Conservation (phyloP, 1,284 basidiomycete species). For the Microbotryum intermedium region DNA sequence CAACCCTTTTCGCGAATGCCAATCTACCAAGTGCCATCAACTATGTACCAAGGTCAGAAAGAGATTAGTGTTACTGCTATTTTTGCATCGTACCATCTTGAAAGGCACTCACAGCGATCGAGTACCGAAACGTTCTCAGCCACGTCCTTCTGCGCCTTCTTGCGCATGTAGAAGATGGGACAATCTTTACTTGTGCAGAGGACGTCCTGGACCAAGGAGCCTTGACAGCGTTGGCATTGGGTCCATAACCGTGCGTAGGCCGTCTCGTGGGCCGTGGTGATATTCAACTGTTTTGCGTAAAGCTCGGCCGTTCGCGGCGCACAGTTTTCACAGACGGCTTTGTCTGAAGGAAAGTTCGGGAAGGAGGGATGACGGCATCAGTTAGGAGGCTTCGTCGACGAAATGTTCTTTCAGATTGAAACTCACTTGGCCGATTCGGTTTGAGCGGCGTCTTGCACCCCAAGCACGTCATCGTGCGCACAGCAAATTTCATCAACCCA, state of each 20-base stretch:
- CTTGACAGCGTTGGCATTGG: conserved; percentile 92
- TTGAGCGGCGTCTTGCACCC: conserved; percentile 79
- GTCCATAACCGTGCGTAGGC: conserved; percentile 91
- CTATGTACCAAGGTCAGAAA: background rate
- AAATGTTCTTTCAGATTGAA: background rate
- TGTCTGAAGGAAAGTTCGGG: conserved; percentile 47
- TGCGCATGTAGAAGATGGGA: conserved; percentile 95
- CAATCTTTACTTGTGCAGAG: conserved; percentile 95
- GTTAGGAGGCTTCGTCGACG: background rate
- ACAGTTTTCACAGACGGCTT: conserved; percentile 89
- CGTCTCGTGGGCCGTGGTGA: conserved; percentile 70
- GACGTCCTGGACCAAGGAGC: conserved; percentile 69
- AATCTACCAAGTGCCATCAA: background rate
- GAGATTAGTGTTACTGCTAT: background rate
- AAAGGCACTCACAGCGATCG: conserved; percentile 62
- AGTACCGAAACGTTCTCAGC: conserved; percentile 67
- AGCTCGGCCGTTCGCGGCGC: conserved; percentile 70
- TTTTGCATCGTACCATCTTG: background rate
- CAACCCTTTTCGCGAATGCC: background rate
- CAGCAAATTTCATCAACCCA: conserved; percentile 93
- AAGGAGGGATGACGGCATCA: background rate
- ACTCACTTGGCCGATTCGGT: conserved; percentile 18
- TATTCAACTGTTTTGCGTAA: conserved; percentile 75
- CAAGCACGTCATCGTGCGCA: conserved; percentile 83
- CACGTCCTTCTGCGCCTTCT: conserved; percentile 92